Conservation (phyloP, 148 eudicot genomes). For the Beta vulgaris region DNA sequence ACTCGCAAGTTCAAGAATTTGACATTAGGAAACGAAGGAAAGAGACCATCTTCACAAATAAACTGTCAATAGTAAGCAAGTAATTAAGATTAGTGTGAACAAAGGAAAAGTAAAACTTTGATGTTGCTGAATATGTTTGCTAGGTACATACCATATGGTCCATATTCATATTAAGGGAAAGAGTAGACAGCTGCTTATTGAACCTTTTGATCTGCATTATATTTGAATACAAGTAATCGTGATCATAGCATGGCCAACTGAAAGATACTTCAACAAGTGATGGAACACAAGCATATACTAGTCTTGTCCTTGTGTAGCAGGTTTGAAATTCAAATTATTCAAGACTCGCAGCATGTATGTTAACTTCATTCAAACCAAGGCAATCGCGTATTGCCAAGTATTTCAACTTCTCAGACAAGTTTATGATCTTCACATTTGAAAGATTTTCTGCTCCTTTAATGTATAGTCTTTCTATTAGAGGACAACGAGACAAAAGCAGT, state of each 20-base stretch:
- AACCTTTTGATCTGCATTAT: neutral
- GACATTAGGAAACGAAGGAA: constrained; percentile 7
- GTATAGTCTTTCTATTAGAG: neutral
- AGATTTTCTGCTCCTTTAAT: neutral
- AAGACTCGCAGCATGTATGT: constrained; percentile 12
- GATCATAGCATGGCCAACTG: neutral
- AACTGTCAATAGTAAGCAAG: no score
- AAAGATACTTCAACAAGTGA: constrained; percentile 5
- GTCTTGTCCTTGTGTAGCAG: neutral
- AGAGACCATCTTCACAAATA: neutral
- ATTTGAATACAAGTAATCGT: neutral
- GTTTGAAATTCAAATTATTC: neutral
- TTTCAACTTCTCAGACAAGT: constrained; percentile 4
- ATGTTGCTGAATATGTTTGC: neutral
- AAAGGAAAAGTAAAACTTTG: neutral
- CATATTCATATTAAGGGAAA: constrained; percentile 11
- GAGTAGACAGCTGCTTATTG: neutral
- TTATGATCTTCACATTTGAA: neutral
- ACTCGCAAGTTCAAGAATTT: constrained; percentile 2
- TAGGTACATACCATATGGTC: constrained; percentile 1
- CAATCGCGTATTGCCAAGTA: neutral
- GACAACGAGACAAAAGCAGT: constrained; percentile 2
- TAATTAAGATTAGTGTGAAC: neutral
- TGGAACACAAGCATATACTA: neutral
- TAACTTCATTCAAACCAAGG: neutral